A percentile compares a stretch with the other conserved stretches of the same genome.
Evolutionary conservation across 495 filamentous ascomycete species (phyloP).

Genomic region (Penicillium soppii): DNA sequence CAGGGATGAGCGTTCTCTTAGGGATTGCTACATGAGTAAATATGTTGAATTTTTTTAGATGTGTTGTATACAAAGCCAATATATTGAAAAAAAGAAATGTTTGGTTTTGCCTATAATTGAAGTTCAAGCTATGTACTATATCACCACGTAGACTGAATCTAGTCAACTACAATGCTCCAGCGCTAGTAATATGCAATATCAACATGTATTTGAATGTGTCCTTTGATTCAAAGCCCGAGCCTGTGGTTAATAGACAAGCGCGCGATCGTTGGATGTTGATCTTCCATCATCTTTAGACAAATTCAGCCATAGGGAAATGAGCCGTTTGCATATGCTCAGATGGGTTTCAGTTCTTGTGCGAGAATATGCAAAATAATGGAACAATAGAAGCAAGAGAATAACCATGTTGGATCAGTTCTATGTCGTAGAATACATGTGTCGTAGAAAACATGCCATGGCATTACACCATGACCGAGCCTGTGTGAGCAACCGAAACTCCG

Average conservation of each 20-base stretch:
- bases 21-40: too few relatives aligned
- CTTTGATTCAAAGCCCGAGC: constrained; percentile 1
- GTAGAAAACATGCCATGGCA: constrained; percentile 4
- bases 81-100: too few relatives aligned
- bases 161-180: too few relatives aligned
- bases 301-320: constrained; percentile 57
- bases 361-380: background rate
- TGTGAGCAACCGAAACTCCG: constrained; percentile 15
- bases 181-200: too few relatives aligned
- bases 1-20: too few relatives aligned
- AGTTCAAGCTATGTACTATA: too few relatives aligned
- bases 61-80: too few relatives aligned
- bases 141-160: too few relatives aligned
- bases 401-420: background rate
- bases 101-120: too few relatives aligned
- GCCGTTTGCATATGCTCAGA: constrained; percentile 58
- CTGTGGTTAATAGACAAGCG: background rate
- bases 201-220: constrained; percentile 3
- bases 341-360: constrained; percentile 22
- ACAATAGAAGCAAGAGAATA: background rate
- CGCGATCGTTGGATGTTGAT: constrained; percentile 30
- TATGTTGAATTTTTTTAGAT: too few relatives aligned
- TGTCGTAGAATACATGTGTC: constrained; percentile 5
- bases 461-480: background rate
- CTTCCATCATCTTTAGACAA: constrained; percentile 79